phyloP scores from a whole-genome alignment of 371 early-diverging fungal genomes.

The Mucor lusitanicus region DNA sequence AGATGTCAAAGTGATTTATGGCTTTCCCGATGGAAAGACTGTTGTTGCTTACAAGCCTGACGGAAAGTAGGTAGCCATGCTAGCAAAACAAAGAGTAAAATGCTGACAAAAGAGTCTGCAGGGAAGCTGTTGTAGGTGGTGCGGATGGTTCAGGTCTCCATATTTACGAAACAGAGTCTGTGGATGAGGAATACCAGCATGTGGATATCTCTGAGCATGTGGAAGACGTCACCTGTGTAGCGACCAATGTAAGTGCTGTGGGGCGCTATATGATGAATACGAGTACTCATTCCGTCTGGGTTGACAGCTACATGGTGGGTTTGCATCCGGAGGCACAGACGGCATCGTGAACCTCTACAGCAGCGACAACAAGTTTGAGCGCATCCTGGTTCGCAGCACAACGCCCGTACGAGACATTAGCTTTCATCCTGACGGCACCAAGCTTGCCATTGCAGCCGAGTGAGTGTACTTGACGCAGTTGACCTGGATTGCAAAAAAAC shows the following conservation, averaged over 20 bases:
- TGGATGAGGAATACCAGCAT: conserved; percentile 10
- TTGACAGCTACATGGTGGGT: conserved; percentile 24
- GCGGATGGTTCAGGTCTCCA: conserved; percentile 14
- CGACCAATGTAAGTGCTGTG: conserved; percentile 15
- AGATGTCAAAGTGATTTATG: not conserved
- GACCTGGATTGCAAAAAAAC: too few species aligned
- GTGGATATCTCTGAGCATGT: conserved; percentile 16
- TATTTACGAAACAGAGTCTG: conserved; percentile 18
- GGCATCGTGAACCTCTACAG: conserved; percentile 36
- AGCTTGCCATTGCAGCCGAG: conserved; percentile 49
- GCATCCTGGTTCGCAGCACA: conserved; percentile 37
- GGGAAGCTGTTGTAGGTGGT: conserved; percentile 25
- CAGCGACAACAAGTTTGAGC: conserved; percentile 27
- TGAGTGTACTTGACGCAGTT: too few species aligned
- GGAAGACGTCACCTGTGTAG: conserved; percentile 22
- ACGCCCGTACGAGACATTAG: conserved; percentile 36
- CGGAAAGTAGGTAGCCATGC: conserved; percentile 4
- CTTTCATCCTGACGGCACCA: conserved; percentile 33
- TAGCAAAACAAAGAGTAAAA: too few species aligned
- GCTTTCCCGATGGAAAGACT: not conserved
- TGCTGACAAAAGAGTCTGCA: not conserved
- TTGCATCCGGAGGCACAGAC: conserved; percentile 40
- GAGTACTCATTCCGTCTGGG: too few species aligned
- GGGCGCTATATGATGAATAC: too few species aligned
- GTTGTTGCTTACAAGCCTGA: not conserved